Base-by-base conservation (phyloP, 2,329 filamentous ascomycete genomes). In the Trichoderma afroharzianum region DNA sequence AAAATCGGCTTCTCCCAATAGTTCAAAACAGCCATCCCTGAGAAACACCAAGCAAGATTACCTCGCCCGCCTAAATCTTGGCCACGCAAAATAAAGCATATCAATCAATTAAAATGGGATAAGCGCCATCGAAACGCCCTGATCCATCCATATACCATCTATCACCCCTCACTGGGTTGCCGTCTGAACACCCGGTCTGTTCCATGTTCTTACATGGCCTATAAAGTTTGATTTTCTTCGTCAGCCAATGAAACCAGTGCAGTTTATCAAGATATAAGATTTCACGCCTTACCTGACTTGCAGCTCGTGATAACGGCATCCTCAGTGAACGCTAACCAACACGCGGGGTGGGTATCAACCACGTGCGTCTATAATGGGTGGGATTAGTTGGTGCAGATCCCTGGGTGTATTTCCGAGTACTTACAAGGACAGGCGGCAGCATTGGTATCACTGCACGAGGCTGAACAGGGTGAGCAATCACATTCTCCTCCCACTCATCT, bases 241-340 rank as follows among this genome's bases (percentile, higher is more conserved):
- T 72, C 73, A 33, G 33, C 63, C 53, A 71, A 53, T 59, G 33
- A 47, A 39, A 33, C 32, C 14, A 15, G 21, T 33, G 9, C 50
- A 6, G 26, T 4, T 11, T 28, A 57, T 57, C 63, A 57, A 64
- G 32, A 68, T 59, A 26, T 57, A n/a, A 57, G 32, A 59, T 39
- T 39, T 50, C 28, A 62, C 59, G 57, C 26, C 91, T 81, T 85
- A 97, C 95, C 95, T 82, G 91, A 93, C 79, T 94, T 92, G 83
- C 94, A 98, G 75, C 93, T 94, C 43, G 94, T 98, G 78, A 98
- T 91, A 75, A 99, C 97, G 74, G 92, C 92, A 77, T 97, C 91
- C 79, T 98, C 92, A 69, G 95, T 95, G 77, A 99, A 99, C n/a
- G 91, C 93, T 50, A 99, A 82, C 92, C 95, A 97, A 80, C 90